These are phyloP conservation scores for Apiospora hydei DNA, from an alignment of 2,329 filamentous ascomycete genomes.

Conservation along the genomic window DNA sequence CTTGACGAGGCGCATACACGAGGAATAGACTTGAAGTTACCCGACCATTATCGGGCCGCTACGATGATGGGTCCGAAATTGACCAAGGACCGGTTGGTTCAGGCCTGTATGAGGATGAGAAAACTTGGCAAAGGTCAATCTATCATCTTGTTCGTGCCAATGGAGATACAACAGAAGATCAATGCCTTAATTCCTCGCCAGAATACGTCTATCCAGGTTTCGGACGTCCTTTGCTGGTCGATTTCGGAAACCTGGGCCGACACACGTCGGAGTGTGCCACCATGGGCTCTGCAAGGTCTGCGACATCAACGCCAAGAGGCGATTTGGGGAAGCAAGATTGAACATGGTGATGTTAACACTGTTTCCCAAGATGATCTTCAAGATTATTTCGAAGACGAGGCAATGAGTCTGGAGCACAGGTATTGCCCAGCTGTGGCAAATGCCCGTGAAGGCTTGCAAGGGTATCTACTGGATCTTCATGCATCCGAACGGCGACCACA, in stretches of 20 bases:
- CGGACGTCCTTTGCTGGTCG: slow-evolving; percentile 65
- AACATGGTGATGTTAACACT: neutral
- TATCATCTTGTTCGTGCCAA: slow-evolving; percentile 64
- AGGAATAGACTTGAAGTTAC: slow-evolving; percentile 72
- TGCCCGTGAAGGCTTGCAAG: neutral
- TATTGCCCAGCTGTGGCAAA: slow-evolving; percentile 52
- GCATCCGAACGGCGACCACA: slow-evolving; percentile 36
- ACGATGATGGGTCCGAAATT: slow-evolving; percentile 71
- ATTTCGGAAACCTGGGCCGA: slow-evolving; percentile 64
- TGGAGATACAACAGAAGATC: slow-evolving; percentile 66
- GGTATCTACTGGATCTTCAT: slow-evolving; percentile 2
- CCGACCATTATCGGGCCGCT: slow-evolving; percentile 64
- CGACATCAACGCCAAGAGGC: slow-evolving; percentile 53
- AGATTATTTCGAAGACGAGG: slow-evolving; percentile 63
- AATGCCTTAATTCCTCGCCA: neutral
- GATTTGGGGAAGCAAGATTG: slow-evolving; percentile 41
- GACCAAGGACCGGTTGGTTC: slow-evolving; percentile 73
- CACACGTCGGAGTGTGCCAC: slow-evolving; percentile 55
- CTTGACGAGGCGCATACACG: slow-evolving; percentile 75
- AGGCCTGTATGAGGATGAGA: slow-evolving; percentile 77
- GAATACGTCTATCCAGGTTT: slow-evolving; percentile 49
- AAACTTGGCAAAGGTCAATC: slow-evolving; percentile 72
- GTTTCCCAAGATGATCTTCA: slow-evolving; percentile 59
- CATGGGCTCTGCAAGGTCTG: slow-evolving; percentile 68
- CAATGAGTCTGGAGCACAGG: slow-evolving; percentile 56